Conservation (phyloP, 2,329 filamentous ascomycete species). For the Thelonectria rubi region DNA sequence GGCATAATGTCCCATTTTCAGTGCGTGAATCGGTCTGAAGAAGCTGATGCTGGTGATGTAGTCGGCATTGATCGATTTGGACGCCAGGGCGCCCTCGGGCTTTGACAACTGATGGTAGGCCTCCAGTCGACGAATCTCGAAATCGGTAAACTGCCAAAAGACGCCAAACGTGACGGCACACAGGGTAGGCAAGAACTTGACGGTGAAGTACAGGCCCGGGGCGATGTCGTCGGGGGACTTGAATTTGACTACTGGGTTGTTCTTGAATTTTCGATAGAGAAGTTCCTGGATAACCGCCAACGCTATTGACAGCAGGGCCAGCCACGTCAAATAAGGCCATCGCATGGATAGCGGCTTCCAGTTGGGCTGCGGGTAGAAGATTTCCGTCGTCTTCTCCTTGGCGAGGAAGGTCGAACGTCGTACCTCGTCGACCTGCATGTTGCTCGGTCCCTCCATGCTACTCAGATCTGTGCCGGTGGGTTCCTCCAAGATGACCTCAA, state of each 20-base stretch:
- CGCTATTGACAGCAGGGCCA: slow-evolving; percentile 63
- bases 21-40: slow-evolving; percentile 69
- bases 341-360: slow-evolving; percentile 75
- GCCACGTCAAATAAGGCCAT: slow-evolving; percentile 64
- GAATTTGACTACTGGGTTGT: slow-evolving; percentile 60
- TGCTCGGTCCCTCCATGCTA: slow-evolving; percentile 56
- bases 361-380: slow-evolving; percentile 70
- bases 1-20: slow-evolving; percentile 71
- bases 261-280: slow-evolving; percentile 60
- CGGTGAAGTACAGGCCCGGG: slow-evolving; percentile 63
- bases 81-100: slow-evolving; percentile 66
- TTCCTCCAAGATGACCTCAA: slow-evolving; percentile 63
- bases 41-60: slow-evolving; percentile 76
- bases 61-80: slow-evolving; percentile 76
- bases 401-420: slow-evolving; percentile 51
- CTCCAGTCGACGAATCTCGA: slow-evolving; percentile 73
- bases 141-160: slow-evolving; percentile 72
- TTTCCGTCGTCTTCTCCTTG: slow-evolving; percentile 52
- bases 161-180: slow-evolving; percentile 70
- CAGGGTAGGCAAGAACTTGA: slow-evolving; percentile 71
- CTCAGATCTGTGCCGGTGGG: slow-evolving; percentile 60
- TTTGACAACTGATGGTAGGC: slow-evolving; percentile 73
- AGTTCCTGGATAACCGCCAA: slow-evolving; percentile 64
- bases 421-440: slow-evolving; percentile 42
- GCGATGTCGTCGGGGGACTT: slow-evolving; percentile 59